Evolutionary conservation across 345 rosid genomes (phyloP).

Genomic region (Litchi chinensis): DNA sequence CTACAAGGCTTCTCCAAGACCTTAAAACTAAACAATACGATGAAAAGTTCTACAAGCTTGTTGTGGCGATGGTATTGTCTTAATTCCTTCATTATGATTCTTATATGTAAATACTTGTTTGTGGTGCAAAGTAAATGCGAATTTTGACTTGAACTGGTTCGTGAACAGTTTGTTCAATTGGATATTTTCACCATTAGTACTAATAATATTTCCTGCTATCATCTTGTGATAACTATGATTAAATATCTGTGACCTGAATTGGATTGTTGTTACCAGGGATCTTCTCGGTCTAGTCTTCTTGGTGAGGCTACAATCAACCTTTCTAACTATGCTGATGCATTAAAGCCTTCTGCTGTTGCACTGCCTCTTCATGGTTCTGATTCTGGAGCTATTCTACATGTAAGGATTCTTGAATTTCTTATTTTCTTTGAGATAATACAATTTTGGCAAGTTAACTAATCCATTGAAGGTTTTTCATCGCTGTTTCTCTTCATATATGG

Average conservation of each 20-base stretch:
- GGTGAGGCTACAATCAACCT: slow-evolving; percentile 94
- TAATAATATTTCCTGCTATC: background rate
- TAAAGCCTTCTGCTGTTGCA: slow-evolving; percentile 64
- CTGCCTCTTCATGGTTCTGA: slow-evolving; percentile 87
- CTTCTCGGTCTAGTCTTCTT: slow-evolving; percentile 85
- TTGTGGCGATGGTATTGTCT: slow-evolving; percentile 77
- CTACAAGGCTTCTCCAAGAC: slow-evolving; percentile 93
- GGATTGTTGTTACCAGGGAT: slow-evolving; percentile 57
- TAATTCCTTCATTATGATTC: slow-evolving; percentile 12
- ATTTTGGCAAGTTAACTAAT: slow-evolving; percentile 13
- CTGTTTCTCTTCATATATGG: slow-evolving; percentile 15
- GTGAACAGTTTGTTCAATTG: slow-evolving; percentile 10
- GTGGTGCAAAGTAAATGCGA: background rate
- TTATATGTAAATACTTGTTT: background rate
- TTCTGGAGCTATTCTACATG: slow-evolving; percentile 89
- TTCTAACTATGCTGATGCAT: slow-evolving; percentile 90
- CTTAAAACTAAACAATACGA: slow-evolving; percentile 72
- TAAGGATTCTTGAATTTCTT: slow-evolving; percentile 47
- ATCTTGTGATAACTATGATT: slow-evolving; percentile 11
- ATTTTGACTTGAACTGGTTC: slow-evolving; percentile 10
- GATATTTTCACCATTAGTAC: background rate
- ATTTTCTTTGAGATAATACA: background rate
- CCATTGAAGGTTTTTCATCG: slow-evolving; percentile 9
- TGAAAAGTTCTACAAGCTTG: slow-evolving; percentile 81
- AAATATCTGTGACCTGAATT: slow-evolving; percentile 25